These are phyloP conservation scores for Exobasidium cylindrosporum DNA, from an alignment of 1,284 basidiomycete species.

Conservation along the genomic window DNA sequence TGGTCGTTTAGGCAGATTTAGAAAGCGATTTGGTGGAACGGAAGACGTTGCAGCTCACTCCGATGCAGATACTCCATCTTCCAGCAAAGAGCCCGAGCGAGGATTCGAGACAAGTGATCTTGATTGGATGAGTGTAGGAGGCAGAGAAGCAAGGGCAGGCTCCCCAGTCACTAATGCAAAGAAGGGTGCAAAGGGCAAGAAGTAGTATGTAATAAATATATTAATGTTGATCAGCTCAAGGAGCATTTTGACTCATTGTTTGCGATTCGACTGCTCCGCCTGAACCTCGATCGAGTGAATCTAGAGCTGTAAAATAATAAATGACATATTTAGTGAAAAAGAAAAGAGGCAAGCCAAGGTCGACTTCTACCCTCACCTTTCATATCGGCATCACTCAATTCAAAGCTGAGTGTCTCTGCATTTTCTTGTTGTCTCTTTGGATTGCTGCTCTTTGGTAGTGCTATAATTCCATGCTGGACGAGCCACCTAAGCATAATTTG, in stretches of 20 bases:
- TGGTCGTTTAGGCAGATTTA: conserved; percentile 50
- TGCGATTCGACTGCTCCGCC: conserved; percentile 2
- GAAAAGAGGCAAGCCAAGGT: neutral
- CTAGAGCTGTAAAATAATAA: neutral
- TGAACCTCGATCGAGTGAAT: conserved; percentile 1
- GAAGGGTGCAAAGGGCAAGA: conserved; percentile 50
- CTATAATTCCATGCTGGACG: conserved; percentile 64
- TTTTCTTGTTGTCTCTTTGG: conserved; percentile 69
- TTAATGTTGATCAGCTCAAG: neutral
- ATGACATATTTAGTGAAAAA: neutral
- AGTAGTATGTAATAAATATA: conserved; percentile 20
- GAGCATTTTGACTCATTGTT: conserved; percentile 8
- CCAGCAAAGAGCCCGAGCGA: conserved; percentile 10
- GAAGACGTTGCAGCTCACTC: conserved; percentile 10
- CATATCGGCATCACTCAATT: conserved; percentile 67
- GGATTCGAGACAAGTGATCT: conserved; percentile 48
- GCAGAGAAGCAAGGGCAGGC: conserved; percentile 45
- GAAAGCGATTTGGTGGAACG: conserved; percentile 43
- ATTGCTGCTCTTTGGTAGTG: conserved; percentile 67
- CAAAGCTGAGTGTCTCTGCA: conserved; percentile 68
- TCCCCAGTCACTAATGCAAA: conserved; percentile 36
- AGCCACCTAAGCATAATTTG: conserved; percentile 81
- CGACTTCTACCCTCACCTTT: conserved; percentile 5
- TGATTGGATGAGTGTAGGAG: conserved; percentile 54
- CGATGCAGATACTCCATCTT: neutral